phyloP scores from a whole-genome alignment of 352 stramenopile genomes.

The Globisporangium irregulare region DNA sequence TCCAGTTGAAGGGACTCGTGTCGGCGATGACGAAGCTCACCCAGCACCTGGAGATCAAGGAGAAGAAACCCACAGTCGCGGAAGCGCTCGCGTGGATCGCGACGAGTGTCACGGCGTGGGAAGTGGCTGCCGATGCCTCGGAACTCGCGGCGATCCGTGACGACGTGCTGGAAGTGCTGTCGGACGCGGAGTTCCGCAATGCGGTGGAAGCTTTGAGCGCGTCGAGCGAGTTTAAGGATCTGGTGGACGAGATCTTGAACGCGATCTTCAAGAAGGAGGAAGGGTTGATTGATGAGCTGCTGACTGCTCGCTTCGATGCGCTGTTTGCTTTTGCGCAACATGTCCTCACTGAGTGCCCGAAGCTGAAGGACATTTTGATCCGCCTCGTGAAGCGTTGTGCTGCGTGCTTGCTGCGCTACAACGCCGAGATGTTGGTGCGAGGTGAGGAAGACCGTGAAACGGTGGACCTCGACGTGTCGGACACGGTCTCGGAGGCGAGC shows the following conservation, averaged over 20 bases:
- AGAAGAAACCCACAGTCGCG: slow-evolving; percentile 34
- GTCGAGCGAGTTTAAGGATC: slow-evolving; percentile 34
- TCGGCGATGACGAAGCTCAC: slow-evolving; percentile 51
- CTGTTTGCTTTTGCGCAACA: slow-evolving; percentile 39
- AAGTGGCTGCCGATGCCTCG: slow-evolving; percentile 35
- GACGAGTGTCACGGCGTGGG: slow-evolving; percentile 38
- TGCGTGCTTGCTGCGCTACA: slow-evolving; percentile 29
- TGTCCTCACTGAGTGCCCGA: slow-evolving; percentile 35
- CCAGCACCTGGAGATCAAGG: slow-evolving; percentile 24
- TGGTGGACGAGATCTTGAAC: slow-evolving; percentile 28
- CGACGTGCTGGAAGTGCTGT: slow-evolving; percentile 39
- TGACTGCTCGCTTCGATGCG: slow-evolving; percentile 31
- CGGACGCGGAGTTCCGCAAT: slow-evolving; percentile 30
- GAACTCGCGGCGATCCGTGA: slow-evolving; percentile 43
- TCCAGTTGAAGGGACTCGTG: slow-evolving; percentile 44
- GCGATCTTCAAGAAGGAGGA: slow-evolving; percentile 34
- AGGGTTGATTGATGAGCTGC: slow-evolving; percentile 29
- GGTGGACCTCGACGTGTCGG: slow-evolving; percentile 12
- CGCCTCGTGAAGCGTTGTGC: slow-evolving; percentile 43
- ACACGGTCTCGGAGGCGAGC: slow-evolving; percentile 2
- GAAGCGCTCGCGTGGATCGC: slow-evolving; percentile 40
- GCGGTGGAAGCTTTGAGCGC: slow-evolving; percentile 32
- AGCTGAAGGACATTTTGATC: slow-evolving; percentile 42
- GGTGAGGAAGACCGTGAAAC: slow-evolving; percentile 27
- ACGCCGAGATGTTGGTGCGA: slow-evolving; percentile 26